Percentiles rank a stretch among this genome's conserved stretches.
Evolutionary conservation across 768 basidiomycete genomes (phyloP).

Genomic region (Lactarius quietus): DNA sequence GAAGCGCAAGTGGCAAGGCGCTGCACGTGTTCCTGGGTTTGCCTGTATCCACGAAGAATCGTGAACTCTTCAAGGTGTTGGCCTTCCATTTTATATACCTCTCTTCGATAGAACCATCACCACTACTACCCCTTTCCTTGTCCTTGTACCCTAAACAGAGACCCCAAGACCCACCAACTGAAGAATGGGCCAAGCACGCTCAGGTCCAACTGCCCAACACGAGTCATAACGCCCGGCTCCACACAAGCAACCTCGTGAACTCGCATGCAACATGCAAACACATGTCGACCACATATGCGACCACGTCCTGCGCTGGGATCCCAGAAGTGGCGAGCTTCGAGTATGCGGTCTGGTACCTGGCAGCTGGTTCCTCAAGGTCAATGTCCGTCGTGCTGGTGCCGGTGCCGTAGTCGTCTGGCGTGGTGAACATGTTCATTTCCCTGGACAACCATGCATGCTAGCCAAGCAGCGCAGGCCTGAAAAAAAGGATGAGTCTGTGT

Average conservation of each 20-base stretch:
- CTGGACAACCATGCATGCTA: constrained; percentile 73
- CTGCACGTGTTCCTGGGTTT: too few species aligned
- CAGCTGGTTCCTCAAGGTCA: constrained; percentile 86
- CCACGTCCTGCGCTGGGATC: constrained; percentile 52
- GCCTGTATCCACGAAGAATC: too few species aligned
- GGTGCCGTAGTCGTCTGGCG: constrained; percentile 46
- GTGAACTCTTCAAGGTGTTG: neutral
- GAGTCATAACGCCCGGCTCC: constrained; percentile 26
- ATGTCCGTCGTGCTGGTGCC: constrained; percentile 66
- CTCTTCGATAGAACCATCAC: neutral
- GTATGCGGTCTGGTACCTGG: constrained; percentile 93
- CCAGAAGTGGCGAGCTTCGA: constrained; percentile 86
- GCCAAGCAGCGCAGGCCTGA: constrained; percentile 67
- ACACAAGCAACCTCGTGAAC: constrained; percentile 25
- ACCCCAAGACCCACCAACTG: constrained; percentile 33
- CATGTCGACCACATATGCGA: constrained; percentile 56
- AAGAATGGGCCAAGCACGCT: constrained; percentile 30
- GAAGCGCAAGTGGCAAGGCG: too few species aligned
- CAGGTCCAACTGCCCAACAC: constrained; percentile 30
- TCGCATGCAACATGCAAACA: constrained; percentile 50
- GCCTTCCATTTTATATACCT: neutral
- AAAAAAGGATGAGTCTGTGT: constrained; percentile 37
- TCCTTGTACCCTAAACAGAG: constrained; percentile 30
- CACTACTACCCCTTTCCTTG: neutral
- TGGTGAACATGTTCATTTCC: constrained; percentile 65